phyloP scores from a whole-genome alignment of 805 yeast genomes.

The Saturnispora saitoi region DNA sequence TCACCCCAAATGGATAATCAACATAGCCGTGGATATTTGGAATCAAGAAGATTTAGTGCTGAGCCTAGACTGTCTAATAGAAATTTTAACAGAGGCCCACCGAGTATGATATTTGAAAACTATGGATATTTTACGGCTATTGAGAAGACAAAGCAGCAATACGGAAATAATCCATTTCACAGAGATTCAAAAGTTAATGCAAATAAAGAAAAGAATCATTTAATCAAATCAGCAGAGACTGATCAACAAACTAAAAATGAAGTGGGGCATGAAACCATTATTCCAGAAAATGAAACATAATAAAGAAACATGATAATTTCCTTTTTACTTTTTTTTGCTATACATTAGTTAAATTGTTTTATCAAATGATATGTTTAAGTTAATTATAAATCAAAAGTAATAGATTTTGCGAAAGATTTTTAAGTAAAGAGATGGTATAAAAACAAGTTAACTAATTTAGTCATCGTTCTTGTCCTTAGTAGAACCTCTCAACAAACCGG shows the following conservation, averaged over 20 bases:
- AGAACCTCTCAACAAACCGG: conserved; percentile 99
- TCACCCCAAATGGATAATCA: not conserved
- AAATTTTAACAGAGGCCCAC: not conserved
- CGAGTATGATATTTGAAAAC: not conserved
- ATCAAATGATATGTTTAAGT: not conserved
- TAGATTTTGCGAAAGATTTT: conserved; percentile 8
- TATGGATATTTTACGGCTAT: conserved; percentile 2
- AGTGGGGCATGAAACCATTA: too few species aligned
- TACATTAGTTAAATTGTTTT: not conserved
- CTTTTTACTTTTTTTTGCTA: not conserved
- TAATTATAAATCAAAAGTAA: not conserved
- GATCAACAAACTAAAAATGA: not conserved
- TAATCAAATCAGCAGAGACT: not conserved
- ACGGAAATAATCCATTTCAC: conserved; percentile 13
- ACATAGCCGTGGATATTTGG: not conserved
- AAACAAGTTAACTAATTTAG: conserved; percentile 16
- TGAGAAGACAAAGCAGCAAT: not conserved
- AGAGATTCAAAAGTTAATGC: not conserved
- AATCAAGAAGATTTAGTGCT: not conserved
- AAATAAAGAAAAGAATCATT: not conserved
- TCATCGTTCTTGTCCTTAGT: conserved; percentile 44
- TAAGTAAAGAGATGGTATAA: conserved; percentile 7
- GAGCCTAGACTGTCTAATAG: not conserved
- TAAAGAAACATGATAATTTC: too few species aligned
- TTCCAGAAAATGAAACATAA: not conserved